phyloP scores from a whole-genome alignment of 2,329 filamentous ascomycete genomes.

The Alternaria ethzedia region DNA sequence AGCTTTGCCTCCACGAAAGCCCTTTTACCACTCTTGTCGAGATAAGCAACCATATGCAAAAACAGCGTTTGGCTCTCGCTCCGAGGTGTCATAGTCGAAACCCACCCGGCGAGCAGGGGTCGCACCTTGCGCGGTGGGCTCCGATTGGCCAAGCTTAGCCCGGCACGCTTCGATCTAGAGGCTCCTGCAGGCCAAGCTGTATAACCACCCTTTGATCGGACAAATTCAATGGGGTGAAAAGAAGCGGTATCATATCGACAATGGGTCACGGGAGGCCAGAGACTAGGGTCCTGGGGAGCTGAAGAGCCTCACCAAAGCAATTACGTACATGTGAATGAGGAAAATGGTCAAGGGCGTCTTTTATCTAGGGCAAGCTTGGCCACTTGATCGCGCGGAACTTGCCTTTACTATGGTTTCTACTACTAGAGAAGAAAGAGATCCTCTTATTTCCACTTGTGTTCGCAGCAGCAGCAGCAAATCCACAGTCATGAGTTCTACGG shows the following conservation, averaged over 20 bases:
- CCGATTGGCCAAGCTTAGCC: constrained; percentile 2
- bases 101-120: neutral
- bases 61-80: neutral
- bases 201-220: constrained; percentile 2
- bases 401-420: neutral
- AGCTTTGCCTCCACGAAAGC: neutral
- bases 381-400: neutral
- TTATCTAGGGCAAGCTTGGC: neutral
- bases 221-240: constrained; percentile 1
- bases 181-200: constrained; percentile 10
- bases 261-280: neutral
- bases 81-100: neutral
- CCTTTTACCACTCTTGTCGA: neutral
- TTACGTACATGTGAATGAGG: constrained; percentile 2
- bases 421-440: neutral
- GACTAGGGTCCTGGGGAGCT: neutral
- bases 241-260: neutral
- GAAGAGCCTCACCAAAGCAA: neutral
- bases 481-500: neutral
- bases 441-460: neutral
- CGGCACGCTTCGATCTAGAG: neutral
- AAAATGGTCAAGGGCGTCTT: neutral
- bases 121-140: neutral
- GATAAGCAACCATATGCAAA: constrained; percentile 2
- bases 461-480: neutral